Evolutionary conservation across 2,329 filamentous ascomycete species (phyloP).

Genomic region (Macroventuria anomochaeta): DNA sequence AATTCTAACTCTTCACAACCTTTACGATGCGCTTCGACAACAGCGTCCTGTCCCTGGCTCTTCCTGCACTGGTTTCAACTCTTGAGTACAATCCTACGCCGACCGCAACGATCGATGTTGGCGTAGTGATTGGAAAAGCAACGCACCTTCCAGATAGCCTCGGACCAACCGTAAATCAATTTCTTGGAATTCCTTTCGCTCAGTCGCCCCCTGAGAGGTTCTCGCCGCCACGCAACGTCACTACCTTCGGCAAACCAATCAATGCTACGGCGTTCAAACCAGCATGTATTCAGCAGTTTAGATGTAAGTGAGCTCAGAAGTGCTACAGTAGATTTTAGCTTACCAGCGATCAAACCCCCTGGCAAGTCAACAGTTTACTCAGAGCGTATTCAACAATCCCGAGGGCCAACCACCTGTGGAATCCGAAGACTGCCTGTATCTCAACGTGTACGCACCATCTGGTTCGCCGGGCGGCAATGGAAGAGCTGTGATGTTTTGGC

Average conservation of each 20-base stretch:
- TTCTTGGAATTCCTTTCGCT: constrained; percentile 41
- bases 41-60: not conserved
- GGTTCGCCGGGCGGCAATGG: constrained; percentile 21
- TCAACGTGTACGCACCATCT: constrained; percentile 48
- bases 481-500: constrained; percentile 40
- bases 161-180: constrained; percentile 34
- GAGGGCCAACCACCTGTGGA: constrained; percentile 27
- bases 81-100: constrained; percentile 19
- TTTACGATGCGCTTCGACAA: constrained; percentile 6
- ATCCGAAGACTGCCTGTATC: constrained; percentile 50
- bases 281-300: constrained; percentile 38
- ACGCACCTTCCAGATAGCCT: constrained; percentile 30
- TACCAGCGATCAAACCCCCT: constrained; percentile 23
- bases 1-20: not conserved
- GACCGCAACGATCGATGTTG: constrained; percentile 34
- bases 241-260: constrained; percentile 22
- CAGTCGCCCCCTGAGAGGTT: constrained; percentile 37
- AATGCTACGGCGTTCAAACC: constrained; percentile 26
- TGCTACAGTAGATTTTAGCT: not conserved
- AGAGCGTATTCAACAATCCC: constrained; percentile 31
- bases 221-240: constrained; percentile 24
- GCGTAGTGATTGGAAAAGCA: constrained; percentile 34
- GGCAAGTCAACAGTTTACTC: constrained; percentile 20
- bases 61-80: not conserved
- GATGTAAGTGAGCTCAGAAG: constrained; percentile 17